A percentile compares a stretch with the other conserved stretches of the same genome.
Evolutionary conservation across 2,329 filamentous ascomycete genomes (phyloP).

Genomic region (Claviceps africana): DNA sequence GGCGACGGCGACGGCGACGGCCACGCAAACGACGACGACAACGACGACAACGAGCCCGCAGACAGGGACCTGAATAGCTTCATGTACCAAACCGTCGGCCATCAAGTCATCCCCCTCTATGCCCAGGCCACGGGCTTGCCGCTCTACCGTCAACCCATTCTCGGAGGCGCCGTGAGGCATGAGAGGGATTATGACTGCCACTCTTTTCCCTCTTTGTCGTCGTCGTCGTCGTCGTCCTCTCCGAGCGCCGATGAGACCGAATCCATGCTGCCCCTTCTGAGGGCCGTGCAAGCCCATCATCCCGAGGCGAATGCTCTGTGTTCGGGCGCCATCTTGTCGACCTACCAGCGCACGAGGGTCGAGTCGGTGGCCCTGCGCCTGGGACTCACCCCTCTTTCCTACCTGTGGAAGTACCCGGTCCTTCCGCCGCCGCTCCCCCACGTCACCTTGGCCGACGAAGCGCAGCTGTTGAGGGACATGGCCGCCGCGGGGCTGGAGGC

Average conservation of each 20-base stretch:
- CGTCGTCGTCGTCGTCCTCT: constrained; percentile 7
- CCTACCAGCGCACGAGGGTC: constrained; percentile 91
- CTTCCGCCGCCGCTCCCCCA: constrained; percentile 51
- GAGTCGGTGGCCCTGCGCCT: constrained; percentile 80
- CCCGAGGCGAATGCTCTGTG: constrained; percentile 76
- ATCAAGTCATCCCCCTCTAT: constrained; percentile 76
- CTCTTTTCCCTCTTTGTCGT: too few species aligned
- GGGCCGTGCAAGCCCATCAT: constrained; percentile 49
- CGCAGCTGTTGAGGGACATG: constrained; percentile 69
- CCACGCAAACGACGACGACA: too few species aligned
- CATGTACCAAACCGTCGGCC: constrained; percentile 98
- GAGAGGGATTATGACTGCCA: constrained; percentile 51
- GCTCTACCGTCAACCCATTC: constrained; percentile 67
- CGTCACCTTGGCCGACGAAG: constrained; percentile 24
- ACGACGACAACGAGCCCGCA: background rate
- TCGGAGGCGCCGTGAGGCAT: constrained; percentile 55
- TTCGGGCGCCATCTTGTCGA: constrained; percentile 84
- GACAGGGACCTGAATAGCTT: constrained; percentile 70
- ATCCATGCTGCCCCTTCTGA: constrained; percentile 65
- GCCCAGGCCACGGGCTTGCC: constrained; percentile 65
- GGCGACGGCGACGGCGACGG: too few species aligned
- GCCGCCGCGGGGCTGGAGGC: constrained; percentile 62
- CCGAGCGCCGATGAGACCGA: constrained; percentile 67
- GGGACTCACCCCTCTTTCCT: constrained; percentile 71
- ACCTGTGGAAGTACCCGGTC: constrained; percentile 79